These are phyloP conservation scores for Amoebophrya sp. DNA, from an alignment of 169 alveolate species.

Conservation along the genomic window DNA sequence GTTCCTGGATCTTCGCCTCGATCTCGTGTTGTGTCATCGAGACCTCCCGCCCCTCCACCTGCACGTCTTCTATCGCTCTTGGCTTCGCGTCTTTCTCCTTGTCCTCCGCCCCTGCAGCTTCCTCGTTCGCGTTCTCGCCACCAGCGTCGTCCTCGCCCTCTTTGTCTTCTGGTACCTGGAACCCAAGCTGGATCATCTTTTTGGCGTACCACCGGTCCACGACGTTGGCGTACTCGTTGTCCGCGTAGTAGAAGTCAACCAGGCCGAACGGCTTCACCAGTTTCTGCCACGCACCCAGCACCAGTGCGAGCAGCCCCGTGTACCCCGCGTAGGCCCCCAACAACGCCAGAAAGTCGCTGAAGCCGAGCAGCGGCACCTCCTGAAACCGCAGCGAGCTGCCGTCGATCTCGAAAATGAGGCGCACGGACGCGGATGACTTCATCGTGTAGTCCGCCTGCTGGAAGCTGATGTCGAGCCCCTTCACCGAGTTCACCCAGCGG, in stretches of 20 bases:
- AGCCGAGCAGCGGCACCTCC: background rate
- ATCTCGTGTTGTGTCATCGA: background rate
- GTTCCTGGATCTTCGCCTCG: background rate
- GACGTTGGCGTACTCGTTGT: background rate
- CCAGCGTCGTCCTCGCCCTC: background rate
- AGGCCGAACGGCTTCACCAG: background rate
- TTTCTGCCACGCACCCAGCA: background rate
- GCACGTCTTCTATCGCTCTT: background rate
- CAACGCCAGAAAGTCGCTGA: background rate
- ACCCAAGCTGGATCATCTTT: background rate
- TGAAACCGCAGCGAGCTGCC: background rate
- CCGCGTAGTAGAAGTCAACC: background rate
- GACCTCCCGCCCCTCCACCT: background rate
- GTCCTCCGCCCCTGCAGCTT: background rate
- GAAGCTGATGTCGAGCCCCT: background rate
- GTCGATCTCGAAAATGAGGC: background rate
- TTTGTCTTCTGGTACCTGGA: background rate
- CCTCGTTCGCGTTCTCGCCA: background rate
- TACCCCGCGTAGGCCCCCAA: background rate
- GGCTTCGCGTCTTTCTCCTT: background rate
- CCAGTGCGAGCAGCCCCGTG: background rate
- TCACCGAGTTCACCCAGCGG: background rate
- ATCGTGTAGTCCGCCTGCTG: background rate
- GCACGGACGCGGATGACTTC: background rate
- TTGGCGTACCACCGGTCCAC: background rate